Percentiles rank a stretch among this genome's conserved stretches.
Conservation (phyloP, 2,329 filamentous ascomycete genomes). For the Calonectria pteridis region DNA sequence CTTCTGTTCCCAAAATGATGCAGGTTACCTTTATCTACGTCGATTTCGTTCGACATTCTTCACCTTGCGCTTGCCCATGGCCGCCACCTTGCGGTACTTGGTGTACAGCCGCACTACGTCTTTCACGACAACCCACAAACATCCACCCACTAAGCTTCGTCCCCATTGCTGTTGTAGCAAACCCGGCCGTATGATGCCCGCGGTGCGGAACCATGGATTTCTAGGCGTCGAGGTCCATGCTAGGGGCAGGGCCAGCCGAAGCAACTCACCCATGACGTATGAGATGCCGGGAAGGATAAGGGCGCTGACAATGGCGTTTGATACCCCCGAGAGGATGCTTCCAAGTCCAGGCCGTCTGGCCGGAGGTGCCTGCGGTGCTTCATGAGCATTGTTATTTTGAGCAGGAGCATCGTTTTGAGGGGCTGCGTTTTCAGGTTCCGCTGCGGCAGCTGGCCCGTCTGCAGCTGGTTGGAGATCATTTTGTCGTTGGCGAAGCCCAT, state of each 20-base stretch:
- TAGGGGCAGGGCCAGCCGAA: slow-evolving; percentile 76
- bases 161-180: slow-evolving; percentile 90
- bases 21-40: slow-evolving; percentile 45
- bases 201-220: slow-evolving; percentile 39
- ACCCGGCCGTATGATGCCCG: slow-evolving; percentile 62
- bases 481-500: slow-evolving; percentile 20
- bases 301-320: slow-evolving; percentile 64
- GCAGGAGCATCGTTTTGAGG: slow-evolving; percentile 16
- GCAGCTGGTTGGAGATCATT: not conserved
- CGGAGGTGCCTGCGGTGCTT: slow-evolving; percentile 52
- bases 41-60: slow-evolving; percentile 61
- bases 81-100: slow-evolving; percentile 72
- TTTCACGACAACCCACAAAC: slow-evolving; percentile 87
- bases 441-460: slow-evolving; percentile 20
- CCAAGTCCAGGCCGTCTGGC: slow-evolving; percentile 50
- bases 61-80: slow-evolving; percentile 66
- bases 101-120: slow-evolving; percentile 72
- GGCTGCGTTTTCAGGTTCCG: slow-evolving; percentile 2
- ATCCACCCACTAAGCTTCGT: slow-evolving; percentile 88
- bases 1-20: not conserved
- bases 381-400: slow-evolving; percentile 43
- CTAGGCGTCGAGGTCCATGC: slow-evolving; percentile 69
- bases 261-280: slow-evolving; percentile 79
- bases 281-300: slow-evolving; percentile 87
- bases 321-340: slow-evolving; percentile 55